Evolutionary conservation across 352 stramenopile genomes (phyloP), one percentile per base, ranked within the genome.

Genomic region (Phytopythium ostracodes): DNA sequence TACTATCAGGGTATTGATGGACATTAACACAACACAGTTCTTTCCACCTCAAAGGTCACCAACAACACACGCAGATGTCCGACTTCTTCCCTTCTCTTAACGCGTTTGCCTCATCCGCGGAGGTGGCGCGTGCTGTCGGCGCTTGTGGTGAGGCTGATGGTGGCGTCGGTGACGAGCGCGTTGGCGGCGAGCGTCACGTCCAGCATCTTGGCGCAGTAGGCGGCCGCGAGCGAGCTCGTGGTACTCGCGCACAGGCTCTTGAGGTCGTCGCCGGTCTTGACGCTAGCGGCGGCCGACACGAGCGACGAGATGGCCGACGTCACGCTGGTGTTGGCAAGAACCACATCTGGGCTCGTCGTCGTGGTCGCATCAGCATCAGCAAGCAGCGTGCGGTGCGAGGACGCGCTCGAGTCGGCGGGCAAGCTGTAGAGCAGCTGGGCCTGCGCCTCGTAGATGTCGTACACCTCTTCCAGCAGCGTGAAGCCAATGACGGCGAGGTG

Each of bases 401-500:
- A 52, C 14, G 54, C 4, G 54, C 54, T 60, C 38, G 65, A 64
- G 20, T 60, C 64, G 6, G 60, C 47, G 2, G 71, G 64, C 14
- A 86, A 52, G 65, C 64, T 77, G 25, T 66, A 64, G 20, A 86
- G 70, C 38, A 83, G 47, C 29, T 62, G 58, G 12, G 65, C 55
- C 35, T 86, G 76, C 3, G 71, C 65, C n/a, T 66, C 43, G 58
- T 83, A 86, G 15, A 86, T 68, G 35, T 60, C 64, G 20, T 76
- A 65, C 7, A 81, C 51, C 43, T 81, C 65, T 31, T 72, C 72
- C 43, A 80, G 64, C 38, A 83, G 60, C 6, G 67, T 87, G 50
- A 76, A 59, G 29, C 77, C 77, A 8, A 73, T 73, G 44, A 84
- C 64, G 0, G 63, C 77, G 46, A 81, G 62, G 51, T 87, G 77